A percentile compares a stretch with the other conserved stretches of the same genome.
phyloP scores from a whole-genome alignment of 2,329 filamentous ascomycete genomes.

The Fusarium pseudograminearum region DNA sequence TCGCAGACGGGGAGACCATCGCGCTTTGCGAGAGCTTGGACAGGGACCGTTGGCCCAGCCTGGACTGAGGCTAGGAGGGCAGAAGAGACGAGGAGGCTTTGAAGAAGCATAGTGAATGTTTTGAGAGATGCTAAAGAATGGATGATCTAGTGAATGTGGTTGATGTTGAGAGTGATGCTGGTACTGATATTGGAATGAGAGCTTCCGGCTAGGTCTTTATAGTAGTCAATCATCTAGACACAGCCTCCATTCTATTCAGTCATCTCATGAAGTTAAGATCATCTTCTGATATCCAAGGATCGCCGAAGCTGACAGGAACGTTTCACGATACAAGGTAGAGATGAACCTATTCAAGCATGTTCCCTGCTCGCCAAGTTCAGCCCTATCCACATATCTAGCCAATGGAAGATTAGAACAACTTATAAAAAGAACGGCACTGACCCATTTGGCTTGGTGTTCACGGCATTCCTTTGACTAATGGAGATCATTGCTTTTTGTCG shows the following conservation, averaged over 20 bases:
- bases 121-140: not conserved
- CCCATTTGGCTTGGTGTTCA: too few species aligned
- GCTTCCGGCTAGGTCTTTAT: not conserved
- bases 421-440: not conserved
- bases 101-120: not conserved
- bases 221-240: not conserved
- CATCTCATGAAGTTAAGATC: accelerated
- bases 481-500: accelerated
- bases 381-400: not conserved
- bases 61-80: not conserved
- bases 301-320: not conserved
- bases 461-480: not conserved
- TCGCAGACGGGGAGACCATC: not conserved
- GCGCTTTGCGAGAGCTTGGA: not conserved
- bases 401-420: accelerated
- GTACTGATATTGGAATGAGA: not conserved
- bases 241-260: not conserved
- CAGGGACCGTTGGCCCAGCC: not conserved
- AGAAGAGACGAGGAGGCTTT: not conserved
- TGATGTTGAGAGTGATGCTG: not conserved
- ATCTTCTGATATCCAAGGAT: not conserved
- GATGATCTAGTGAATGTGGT: not conserved
- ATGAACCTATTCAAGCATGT: not conserved
- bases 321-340: not conserved
- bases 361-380: not conserved